Evolutionary conservation across 441 rosid genomes (phyloP).

Genomic region (Mallotus repandus): DNA sequence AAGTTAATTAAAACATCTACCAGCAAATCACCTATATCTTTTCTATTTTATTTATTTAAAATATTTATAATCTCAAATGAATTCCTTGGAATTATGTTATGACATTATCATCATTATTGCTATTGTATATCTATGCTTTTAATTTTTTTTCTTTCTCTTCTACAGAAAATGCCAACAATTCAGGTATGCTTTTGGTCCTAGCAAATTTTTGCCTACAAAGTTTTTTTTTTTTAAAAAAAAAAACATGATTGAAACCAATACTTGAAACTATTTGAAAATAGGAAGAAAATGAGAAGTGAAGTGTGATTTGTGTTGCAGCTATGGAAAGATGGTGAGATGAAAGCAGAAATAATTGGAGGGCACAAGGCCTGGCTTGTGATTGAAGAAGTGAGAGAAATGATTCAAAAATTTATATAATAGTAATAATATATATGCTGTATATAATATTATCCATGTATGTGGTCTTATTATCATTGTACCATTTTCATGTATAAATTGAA

Average conservation of each 20-base stretch:
- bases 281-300: not conserved
- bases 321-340: conserved; percentile 91
- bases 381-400: conserved; percentile 73
- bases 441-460: too few relatives aligned
- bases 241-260: not conserved
- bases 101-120: too few relatives aligned
- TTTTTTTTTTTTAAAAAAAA: too few relatives aligned
- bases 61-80: too few relatives aligned
- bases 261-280: too few relatives aligned
- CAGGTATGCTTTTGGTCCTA: conserved; percentile 42
- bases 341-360: conserved; percentile 85
- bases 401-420: conserved; percentile 38
- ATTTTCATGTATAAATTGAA: too few relatives aligned
- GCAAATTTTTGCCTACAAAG: not conserved
- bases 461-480: too few relatives aligned
- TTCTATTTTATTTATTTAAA: too few relatives aligned
- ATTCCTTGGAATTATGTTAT: too few relatives aligned
- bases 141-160: not conserved
- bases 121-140: too few relatives aligned
- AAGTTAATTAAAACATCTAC: too few relatives aligned
- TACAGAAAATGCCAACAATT: conserved; percentile 88
- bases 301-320: conserved; percentile 38
- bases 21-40: too few relatives aligned
- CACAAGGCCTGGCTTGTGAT: conserved; percentile 84
- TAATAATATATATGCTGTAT: conserved; percentile 16